Base-by-base conservation (phyloP, 495 filamentous ascomycete species). In the Ramalina peruviana region DNA sequence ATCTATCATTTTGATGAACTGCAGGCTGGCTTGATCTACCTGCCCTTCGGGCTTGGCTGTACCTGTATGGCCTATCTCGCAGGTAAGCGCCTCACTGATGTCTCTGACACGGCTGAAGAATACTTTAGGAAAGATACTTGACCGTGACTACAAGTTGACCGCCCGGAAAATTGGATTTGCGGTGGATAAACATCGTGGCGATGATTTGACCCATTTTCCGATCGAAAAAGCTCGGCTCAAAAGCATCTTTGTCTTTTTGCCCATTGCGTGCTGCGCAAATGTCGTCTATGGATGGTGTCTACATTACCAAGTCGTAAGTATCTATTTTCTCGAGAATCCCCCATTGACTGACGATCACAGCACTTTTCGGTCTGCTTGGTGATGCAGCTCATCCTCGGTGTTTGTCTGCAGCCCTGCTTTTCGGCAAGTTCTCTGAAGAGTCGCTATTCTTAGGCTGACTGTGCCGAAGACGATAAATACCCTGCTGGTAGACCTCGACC, bases 161-260 rank as follows among this genome's bases (percentile, higher is more conserved):
- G 43, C 23, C 43, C 3, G 57, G 30, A 67, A 68, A n/a, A 58
- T 69, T 3, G 71, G 71, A 5, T 61, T 81, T 19, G 65, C 65
- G 5, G 58, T 76, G 36, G 64, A 74, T 25, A 68, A 64, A 38
- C 71, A 71, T 40, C 70, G 69, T 3, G 69, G 71, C 19, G 69
- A 73, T 38, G 72, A 82, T 47, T 60, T 81, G 20, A 56, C 59
- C 9, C 63, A 71, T 6, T 85, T 82, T 27, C 80, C 81, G 12
- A 75, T 85, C 42, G 81, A 85, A 53, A 69, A 71, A 43, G 80
- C 79, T 6, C 72, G 81, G 19, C 65, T 82, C 1, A 15, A 72
- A 1, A 70, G 69, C 12, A 54, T 43, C 1, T 42, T 41, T 19
- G 20, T 26, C 27, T 16, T 52, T 13, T 40, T 55, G 15, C 20